phyloP scores from a whole-genome alignment of 345 rosid genomes.

The Camelina neglecta region DNA sequence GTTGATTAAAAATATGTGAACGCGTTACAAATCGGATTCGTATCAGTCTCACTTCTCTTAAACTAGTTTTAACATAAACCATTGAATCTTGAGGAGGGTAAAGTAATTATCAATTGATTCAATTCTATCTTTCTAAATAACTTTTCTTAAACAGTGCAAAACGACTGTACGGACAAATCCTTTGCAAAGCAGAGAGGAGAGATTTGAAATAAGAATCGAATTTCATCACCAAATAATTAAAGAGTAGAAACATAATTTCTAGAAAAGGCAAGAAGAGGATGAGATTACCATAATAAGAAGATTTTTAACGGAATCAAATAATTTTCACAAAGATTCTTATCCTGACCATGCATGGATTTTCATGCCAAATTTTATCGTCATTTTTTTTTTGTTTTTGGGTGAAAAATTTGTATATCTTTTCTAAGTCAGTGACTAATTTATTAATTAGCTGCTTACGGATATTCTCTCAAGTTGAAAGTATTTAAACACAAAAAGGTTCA shows the following conservation, averaged over 20 bases:
- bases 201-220: conserved; percentile 39
- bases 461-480: conserved; percentile 35
- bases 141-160: neutral
- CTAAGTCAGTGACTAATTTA: conserved; percentile 21
- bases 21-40: neutral
- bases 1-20: neutral
- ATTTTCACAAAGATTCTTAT: conserved; percentile 23
- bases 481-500: conserved; percentile 15
- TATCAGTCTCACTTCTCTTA: neutral
- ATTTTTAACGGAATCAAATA: conserved; percentile 12
- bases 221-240: conserved; percentile 25
- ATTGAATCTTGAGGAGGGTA: neutral
- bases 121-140: neutral
- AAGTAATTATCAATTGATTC: neutral
- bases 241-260: neutral
- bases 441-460: conserved; percentile 19
- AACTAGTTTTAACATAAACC: conserved; percentile 1
- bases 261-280: conserved; percentile 3
- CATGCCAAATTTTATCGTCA: conserved; percentile 29
- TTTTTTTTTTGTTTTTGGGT: neutral
- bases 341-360: conserved; percentile 32
- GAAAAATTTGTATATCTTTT: neutral
- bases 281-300: conserved; percentile 29
- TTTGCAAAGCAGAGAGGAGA: conserved; percentile 23
- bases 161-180: conserved; percentile 34